A percentile compares a stretch with the other conserved stretches of the same genome.
These are phyloP conservation scores for Phytophthora vignae DNA, from an alignment of 352 stramenopile genomes.

Conservation along the genomic window DNA sequence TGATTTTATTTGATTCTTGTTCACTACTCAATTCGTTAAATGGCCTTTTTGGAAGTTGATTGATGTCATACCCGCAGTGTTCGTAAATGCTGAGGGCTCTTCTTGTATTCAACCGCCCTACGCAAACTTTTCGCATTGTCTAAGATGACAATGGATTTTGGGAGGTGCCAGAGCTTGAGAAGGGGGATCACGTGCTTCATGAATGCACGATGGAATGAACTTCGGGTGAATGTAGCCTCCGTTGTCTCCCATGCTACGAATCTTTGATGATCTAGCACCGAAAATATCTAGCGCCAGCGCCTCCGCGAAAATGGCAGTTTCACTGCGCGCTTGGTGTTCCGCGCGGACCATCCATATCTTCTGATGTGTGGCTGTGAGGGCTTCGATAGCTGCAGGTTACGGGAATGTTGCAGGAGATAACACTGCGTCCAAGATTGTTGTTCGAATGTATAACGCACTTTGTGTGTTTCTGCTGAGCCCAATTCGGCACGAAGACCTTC, in stretches of 20 bases:
- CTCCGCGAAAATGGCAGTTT: background rate
- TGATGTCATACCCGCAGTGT: background rate
- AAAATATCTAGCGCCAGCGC: background rate
- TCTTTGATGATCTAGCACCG: background rate
- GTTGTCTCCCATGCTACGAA: background rate
- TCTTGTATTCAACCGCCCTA: background rate
- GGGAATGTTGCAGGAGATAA: too few relatives aligned
- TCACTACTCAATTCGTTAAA: background rate
- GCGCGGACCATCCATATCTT: background rate
- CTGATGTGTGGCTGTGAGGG: too few relatives aligned
- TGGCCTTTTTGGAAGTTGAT: background rate
- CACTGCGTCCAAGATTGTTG: too few relatives aligned
- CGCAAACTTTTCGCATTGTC: conserved; percentile 24
- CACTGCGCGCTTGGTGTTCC: background rate
- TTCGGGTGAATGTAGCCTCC: background rate
- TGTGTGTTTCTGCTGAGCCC: too few relatives aligned
- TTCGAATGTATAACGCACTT: too few relatives aligned
- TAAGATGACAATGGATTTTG: conserved; percentile 30
- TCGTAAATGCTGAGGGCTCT: background rate
- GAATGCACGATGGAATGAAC: conserved; percentile 12
- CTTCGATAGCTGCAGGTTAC: too few relatives aligned
- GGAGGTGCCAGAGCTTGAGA: conserved; percentile 28
- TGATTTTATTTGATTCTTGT: too few relatives aligned
- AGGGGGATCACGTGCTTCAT: background rate
- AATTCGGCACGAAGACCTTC: too few relatives aligned